Base-by-base conservation (phyloP, 257 asterid species). In the Apocynum venetum region DNA sequence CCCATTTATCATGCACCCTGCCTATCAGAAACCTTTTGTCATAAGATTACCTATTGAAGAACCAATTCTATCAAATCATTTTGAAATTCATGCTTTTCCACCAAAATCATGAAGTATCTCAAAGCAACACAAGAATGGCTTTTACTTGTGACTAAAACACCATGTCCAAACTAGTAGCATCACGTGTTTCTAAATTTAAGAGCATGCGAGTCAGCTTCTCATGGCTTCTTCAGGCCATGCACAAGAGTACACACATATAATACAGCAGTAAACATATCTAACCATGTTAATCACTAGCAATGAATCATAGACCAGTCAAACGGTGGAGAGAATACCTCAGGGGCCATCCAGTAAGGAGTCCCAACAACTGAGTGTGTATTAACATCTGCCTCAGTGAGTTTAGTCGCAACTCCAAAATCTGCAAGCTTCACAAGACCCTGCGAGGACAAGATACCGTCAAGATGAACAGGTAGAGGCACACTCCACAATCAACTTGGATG, bases 271-370 rank as follows among this genome's bases (percentile, higher is more conserved):
- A 55, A 71, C 2, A 43, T 31, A 67, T 48, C 38, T 14, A 56
- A 47, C 56, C 56, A 55, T 17, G 78, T 2, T 5, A 52, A 56
- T 47, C 46, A 56, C 40, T 52, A 38, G 38, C 46, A 52, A 68
- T 46, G 64, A 49, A 75, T 71, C 12, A 72, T 36, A 53, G 65
- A 81, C 10, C 43, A 72, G 53, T 40, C 53, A 74, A 47, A 74
- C 8, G 25, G 61, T 36, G 60, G 63, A 60, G 56, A 77, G 75
- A 17, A 72, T 81, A 93, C 99, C 98, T 96, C 99, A 82, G 99
- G 99, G 80, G 99, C 98, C 99, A 96, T 96, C 99, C 99, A 96
- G 79, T 96, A 96, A 67, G 99, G 99, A 12, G 99, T 96, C 81
- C 99, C 99, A 86, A 91, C 99, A 84, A 96, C 99, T 72, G 98